A percentile compares a stretch with the other conserved stretches of the same genome.
Evolutionary conservation across 768 basidiomycete genomes (phyloP).

Genomic region (Macrolepiota fuliginosa): DNA sequence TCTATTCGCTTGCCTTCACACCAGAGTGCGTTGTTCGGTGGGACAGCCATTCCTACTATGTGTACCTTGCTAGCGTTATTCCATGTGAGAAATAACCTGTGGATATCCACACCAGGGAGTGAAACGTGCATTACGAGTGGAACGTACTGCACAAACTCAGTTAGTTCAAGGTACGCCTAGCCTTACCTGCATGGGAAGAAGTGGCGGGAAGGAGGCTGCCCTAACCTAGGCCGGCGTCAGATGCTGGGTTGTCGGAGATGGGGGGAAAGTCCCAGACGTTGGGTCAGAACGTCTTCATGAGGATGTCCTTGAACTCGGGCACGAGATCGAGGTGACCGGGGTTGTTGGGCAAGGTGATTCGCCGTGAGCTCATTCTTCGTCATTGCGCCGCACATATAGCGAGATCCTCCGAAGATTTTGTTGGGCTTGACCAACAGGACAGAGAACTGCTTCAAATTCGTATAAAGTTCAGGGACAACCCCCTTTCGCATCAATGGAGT

Average conservation of each 20-base stretch:
- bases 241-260: constrained; percentile 1
- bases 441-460: too few relatives aligned
- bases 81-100: too few relatives aligned
- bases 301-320: not conserved
- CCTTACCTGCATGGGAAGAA: not conserved
- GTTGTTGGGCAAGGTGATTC: not conserved
- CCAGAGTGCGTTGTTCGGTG: not conserved
- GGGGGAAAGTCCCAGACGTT: not conserved
- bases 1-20: constrained; percentile 1
- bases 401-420: not conserved
- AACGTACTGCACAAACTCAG: not conserved
- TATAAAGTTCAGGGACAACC: too few relatives aligned
- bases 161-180: not conserved
- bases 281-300: not conserved
- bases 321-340: not conserved
- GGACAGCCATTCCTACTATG: not conserved
- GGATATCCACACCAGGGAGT: too few relatives aligned
- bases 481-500: too few relatives aligned
- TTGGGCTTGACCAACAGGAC: not conserved
- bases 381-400: not conserved
- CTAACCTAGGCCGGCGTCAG: not conserved
- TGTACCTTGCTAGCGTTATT: not conserved
- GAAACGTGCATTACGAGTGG: not conserved
- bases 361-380: not conserved
- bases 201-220: not conserved